A percentile compares a stretch with the other conserved stretches of the same genome.
Conservation (phyloP, 768 basidiomycete genomes). For the Lentinus tigrinus region DNA sequence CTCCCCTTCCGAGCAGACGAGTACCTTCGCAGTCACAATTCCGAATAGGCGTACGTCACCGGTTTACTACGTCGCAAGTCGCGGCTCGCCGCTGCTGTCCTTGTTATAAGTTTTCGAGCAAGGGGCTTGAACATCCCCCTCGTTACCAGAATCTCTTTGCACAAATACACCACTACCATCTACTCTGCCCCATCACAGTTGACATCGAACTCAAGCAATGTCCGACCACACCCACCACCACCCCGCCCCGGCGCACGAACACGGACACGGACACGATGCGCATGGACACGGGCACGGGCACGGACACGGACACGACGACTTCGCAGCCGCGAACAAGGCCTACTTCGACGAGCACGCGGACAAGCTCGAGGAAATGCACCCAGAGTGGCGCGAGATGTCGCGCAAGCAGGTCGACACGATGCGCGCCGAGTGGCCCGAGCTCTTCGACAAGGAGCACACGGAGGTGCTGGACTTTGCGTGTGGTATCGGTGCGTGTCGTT, state of each 20-base stretch:
- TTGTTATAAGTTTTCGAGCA: too few relatives aligned
- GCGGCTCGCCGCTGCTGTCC: too few relatives aligned
- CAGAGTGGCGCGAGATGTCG: slow-evolving; percentile 15
- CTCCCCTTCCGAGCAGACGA: too few relatives aligned
- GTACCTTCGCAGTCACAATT: too few relatives aligned
- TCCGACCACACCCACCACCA: not conserved
- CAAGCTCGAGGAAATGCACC: slow-evolving; percentile 12
- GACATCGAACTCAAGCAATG: not conserved
- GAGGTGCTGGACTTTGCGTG: slow-evolving; percentile 74
- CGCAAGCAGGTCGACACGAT: slow-evolving; percentile 31
- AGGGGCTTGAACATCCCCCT: too few relatives aligned
- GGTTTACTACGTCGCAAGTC: too few relatives aligned
- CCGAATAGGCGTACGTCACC: too few relatives aligned
- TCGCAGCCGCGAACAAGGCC: slow-evolving; percentile 11
- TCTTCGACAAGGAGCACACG: slow-evolving; percentile 56
- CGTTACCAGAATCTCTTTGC: too few relatives aligned
- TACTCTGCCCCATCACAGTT: too few relatives aligned
- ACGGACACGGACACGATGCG: not conserved
- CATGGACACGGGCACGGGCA: not conserved
- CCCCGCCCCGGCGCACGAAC: too few relatives aligned
- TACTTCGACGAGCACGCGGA: slow-evolving; percentile 18
- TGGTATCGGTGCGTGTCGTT: slow-evolving; percentile 51
- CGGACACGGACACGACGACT: not conserved
- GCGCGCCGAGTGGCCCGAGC: slow-evolving; percentile 21
- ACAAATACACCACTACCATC: too few relatives aligned